phyloP scores from a whole-genome alignment of 2,329 filamentous ascomycete genomes.

The Claviceps lovelessii region DNA sequence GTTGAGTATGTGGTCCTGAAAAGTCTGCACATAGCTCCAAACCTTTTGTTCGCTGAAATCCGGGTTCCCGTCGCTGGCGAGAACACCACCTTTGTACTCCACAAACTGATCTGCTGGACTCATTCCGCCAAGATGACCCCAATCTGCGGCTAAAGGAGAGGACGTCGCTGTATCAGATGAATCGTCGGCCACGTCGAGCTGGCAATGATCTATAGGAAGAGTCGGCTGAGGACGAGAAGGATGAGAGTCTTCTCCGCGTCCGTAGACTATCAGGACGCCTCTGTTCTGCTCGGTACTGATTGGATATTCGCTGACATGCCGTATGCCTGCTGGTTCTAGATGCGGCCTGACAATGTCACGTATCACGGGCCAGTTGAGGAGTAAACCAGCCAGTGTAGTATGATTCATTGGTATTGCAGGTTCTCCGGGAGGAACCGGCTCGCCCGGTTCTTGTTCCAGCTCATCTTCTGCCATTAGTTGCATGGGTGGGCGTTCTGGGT shows the following conservation, averaged over 20 bases:
- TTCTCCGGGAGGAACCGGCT: conserved; percentile 40
- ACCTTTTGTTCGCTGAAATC: conserved; percentile 40
- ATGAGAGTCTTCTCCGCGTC: conserved; percentile 61
- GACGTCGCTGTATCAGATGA: conserved; percentile 39
- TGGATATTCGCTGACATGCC: conserved; percentile 55
- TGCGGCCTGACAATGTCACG: conserved; percentile 42
- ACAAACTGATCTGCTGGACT: conserved; percentile 27
- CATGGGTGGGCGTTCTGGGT: conserved; percentile 14
- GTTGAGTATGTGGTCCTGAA: conserved; percentile 46
- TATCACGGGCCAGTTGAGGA: conserved; percentile 61
- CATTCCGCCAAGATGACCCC: conserved; percentile 42
- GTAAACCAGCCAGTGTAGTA: conserved; percentile 73
- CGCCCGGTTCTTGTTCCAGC: conserved; percentile 36
- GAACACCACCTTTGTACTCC: conserved; percentile 24
- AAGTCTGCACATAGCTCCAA: conserved; percentile 39
- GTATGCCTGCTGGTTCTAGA: conserved; percentile 34
- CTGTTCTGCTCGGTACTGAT: conserved; percentile 61
- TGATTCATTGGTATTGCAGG: conserved; percentile 71
- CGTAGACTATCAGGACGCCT: conserved; percentile 61
- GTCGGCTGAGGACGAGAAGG: conserved; percentile 35
- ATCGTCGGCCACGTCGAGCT: conserved; percentile 31
- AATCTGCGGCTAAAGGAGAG: conserved; percentile 36
- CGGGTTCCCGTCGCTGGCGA: conserved; percentile 33
- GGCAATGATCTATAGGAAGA: conserved; percentile 21
- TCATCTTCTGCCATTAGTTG: conserved; percentile 30